Base-by-base conservation (phyloP, 164 flowering plant genomes). In the Stephania japonica region DNA sequence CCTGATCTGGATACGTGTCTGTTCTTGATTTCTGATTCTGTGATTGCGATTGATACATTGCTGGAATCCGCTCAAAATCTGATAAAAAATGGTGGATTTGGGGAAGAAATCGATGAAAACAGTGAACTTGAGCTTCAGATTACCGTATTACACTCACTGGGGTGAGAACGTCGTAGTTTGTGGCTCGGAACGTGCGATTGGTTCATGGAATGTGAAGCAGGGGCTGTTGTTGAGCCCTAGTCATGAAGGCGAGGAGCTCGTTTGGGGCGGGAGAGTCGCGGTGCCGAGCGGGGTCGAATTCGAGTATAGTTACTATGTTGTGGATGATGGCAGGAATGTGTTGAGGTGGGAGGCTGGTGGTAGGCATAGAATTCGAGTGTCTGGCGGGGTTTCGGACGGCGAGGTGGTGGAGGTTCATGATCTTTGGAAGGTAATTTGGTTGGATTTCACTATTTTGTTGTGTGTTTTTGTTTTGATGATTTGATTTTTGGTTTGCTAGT, bases 141-240 rank as follows among this genome's bases (percentile, higher is more conserved):
- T 94, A 63, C 97, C 99, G 11, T 92, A 94, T 72, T 87, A 65
- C 65, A 94, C 99, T 64, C 87, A 91, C 0, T 94, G 99, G 99
- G 99, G 99, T 9, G 90, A 94, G 78, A 86, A 83, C 80, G 68
- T 94, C 53, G 75, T 92, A 0, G 92, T 94, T 0, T 90, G 92
- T 71, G 99, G 99, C 49, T 94, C 99, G 4, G 91, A 86, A 44
- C 86, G 88, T 1, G 72, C 83, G 73, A 85, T 94, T 66, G 99
- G 99, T 74, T 88, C 91, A 16, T 88, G 97, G 96, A 79, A 89
- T 78, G 92, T 91, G 86, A 94, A 90, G 82, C 88, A 85, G 71
- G 96, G 97, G 26, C 50, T 92, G 59, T 47, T 86, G 16, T 76
- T 94, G 85, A 87, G 66, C 61, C 94, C 97, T n/a, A 69, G 59